Evolutionary conservation across 2,329 filamentous ascomycete genomes (phyloP).

Genomic region (Fusarium xylarioides): DNA sequence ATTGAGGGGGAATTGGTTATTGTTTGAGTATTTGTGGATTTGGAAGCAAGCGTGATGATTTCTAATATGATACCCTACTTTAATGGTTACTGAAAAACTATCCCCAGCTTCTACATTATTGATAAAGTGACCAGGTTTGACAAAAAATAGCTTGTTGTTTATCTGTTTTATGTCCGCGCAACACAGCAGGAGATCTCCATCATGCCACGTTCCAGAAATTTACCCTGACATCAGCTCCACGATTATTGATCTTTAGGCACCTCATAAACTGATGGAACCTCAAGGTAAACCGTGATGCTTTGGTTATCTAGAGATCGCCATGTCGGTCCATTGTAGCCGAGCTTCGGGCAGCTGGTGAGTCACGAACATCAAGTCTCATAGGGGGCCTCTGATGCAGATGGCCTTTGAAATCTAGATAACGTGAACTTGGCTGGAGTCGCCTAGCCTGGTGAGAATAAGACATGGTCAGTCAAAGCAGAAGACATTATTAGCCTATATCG

Average conservation of each 20-base stretch:
- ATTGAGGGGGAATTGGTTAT: neutral
- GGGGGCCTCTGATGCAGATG: neutral
- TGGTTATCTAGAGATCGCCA: neutral
- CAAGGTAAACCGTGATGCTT: neutral
- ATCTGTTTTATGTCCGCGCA: neutral
- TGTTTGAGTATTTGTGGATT: neutral
- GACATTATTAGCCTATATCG: accelerated
- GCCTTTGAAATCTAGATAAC: accelerated
- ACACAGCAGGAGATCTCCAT: neutral
- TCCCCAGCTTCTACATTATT: accelerated
- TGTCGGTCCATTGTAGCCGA: neutral
- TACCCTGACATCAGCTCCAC: neutral
- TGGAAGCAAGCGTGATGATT: neutral
- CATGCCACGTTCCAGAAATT: neutral
- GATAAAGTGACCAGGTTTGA: neutral
- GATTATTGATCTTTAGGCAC: neutral
- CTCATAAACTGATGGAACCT: neutral
- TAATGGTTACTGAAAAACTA: neutral
- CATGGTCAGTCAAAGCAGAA: neutral
- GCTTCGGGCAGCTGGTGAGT: neutral
- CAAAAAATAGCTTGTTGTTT: accelerated
- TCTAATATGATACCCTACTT: neutral
- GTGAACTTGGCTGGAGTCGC: too few species aligned
- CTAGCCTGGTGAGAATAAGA: neutral
- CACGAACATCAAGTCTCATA: neutral